These are phyloP conservation scores for Usnea hakonensis DNA, from an alignment of 495 filamentous ascomycete species.

Conservation along the genomic window DNA sequence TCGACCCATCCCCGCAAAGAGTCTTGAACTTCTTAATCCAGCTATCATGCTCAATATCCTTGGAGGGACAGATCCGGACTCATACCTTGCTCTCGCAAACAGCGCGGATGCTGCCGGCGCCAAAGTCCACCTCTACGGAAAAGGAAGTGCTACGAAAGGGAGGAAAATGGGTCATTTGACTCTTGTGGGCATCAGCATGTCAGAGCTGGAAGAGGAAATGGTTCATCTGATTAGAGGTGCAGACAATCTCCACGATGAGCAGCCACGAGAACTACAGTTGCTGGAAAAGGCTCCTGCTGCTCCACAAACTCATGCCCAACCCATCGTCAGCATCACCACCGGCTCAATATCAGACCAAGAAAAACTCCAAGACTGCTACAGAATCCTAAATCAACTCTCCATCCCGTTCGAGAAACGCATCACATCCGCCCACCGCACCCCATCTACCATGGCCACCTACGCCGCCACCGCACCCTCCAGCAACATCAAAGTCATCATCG, in stretches of 20 bases:
- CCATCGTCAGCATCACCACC: constrained; percentile 81
- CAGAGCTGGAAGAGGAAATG: constrained; percentile 63
- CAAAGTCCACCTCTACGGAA: constrained; percentile 84
- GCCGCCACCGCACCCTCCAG: constrained; percentile 57
- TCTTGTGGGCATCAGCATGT: constrained; percentile 58
- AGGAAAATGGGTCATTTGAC: constrained; percentile 97
- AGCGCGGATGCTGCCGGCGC: constrained; percentile 54
- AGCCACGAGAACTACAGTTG: neutral
- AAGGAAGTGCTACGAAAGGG: constrained; percentile 71
- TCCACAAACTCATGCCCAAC: constrained; percentile 31
- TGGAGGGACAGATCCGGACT: constrained; percentile 60
- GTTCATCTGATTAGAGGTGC: constrained; percentile 55
- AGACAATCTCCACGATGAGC: constrained; percentile 50
- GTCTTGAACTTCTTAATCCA: constrained; percentile 49
- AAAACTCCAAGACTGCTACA: constrained; percentile 65
- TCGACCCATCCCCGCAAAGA: constrained; percentile 57
- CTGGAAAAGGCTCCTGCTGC: neutral
- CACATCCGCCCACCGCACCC: constrained; percentile 91
- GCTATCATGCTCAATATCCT: constrained; percentile 97
- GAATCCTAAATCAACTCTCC: constrained; percentile 65
- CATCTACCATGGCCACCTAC: constrained; percentile 71
- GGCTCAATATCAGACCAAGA: constrained; percentile 91
- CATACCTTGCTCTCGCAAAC: constrained; percentile 60
- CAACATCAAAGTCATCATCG: constrained; percentile 85
- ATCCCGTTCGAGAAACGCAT: constrained; percentile 74